Percentiles rank a stretch among this genome's conserved stretches.
These are phyloP conservation scores for Thermothielavioides terrestris DNA, from an alignment of 495 filamentous ascomycete species.

Conservation along the genomic window DNA sequence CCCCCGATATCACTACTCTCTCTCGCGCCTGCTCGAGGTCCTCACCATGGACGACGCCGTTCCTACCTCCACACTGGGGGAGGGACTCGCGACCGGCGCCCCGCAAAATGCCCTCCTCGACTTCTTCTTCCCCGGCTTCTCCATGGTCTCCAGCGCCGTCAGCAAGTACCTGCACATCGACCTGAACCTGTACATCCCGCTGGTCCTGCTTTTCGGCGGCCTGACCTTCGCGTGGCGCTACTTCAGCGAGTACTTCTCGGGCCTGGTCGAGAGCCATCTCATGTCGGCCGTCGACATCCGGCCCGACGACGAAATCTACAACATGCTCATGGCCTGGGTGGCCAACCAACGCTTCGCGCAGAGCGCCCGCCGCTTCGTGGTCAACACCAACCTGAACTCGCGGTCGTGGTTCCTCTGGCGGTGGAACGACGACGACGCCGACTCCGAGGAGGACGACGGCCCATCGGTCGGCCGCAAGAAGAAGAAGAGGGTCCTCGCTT, in stretches of 20 bases:
- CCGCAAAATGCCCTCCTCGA: conserved; percentile 50
- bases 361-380: conserved; percentile 50
- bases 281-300: conserved; percentile 58
- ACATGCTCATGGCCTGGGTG: conserved; percentile 63
- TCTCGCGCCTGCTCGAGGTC: not conserved
- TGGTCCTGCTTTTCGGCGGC: conserved; percentile 44
- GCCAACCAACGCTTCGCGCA: conserved; percentile 51
- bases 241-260: conserved; percentile 35
- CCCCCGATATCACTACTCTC: not conserved
- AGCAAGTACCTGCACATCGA: conserved; percentile 59
- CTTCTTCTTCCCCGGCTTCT: conserved; percentile 65
- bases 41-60: not conserved
- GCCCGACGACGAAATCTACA: conserved; percentile 59
- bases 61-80: not conserved
- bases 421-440: conserved; percentile 35
- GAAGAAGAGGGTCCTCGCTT: conserved; percentile 53
- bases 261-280: conserved; percentile 35
- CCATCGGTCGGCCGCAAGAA: conserved; percentile 8
- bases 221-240: conserved; percentile 46
- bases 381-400: conserved; percentile 49
- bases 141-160: conserved; percentile 51
- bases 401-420: conserved; percentile 41
- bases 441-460: conserved; percentile 39
- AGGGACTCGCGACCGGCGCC: not conserved
- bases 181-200: conserved; percentile 59